Conservation (phyloP, 495 filamentous ascomycete species). For the Penicillium odoratum region DNA sequence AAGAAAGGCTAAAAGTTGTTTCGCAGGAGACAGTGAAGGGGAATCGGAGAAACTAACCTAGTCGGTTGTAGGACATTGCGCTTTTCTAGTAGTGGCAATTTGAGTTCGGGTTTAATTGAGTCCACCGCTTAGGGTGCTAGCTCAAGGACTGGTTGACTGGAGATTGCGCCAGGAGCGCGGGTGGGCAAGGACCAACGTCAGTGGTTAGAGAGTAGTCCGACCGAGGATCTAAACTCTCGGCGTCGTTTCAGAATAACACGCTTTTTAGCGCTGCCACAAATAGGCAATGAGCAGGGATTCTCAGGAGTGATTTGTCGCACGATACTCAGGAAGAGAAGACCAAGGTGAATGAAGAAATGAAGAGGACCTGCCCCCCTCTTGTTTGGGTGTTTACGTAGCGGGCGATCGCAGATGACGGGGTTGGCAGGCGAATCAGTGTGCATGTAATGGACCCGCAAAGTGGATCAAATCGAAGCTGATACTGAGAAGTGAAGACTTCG, state of each 20-base stretch:
- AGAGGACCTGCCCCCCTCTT: slow-evolving; percentile 11
- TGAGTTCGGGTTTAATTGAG: slow-evolving; percentile 24
- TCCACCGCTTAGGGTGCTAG: slow-evolving; percentile 24
- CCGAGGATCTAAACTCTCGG: slow-evolving; percentile 28
- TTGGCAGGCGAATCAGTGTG: slow-evolving; percentile 29
- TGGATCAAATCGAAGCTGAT: slow-evolving; percentile 1
- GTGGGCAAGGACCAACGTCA: slow-evolving; percentile 29
- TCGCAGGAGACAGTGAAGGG: slow-evolving; percentile 8
- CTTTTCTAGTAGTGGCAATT: slow-evolving; percentile 7
- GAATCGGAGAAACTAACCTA: slow-evolving; percentile 55
- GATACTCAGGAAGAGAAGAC: background rate
- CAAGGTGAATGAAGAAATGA: background rate
- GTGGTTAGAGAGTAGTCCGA: slow-evolving; percentile 17
- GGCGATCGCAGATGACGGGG: slow-evolving; percentile 25
- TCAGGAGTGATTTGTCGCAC: slow-evolving; percentile 6
- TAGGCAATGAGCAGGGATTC: background rate
- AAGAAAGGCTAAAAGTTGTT: slow-evolving; percentile 2
- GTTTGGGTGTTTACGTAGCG: slow-evolving; percentile 30
- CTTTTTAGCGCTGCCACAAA: background rate
- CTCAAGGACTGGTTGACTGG: slow-evolving; percentile 15
- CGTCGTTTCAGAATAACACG: slow-evolving; percentile 30
- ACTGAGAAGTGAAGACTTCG: background rate
- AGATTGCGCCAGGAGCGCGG: slow-evolving; percentile 39
- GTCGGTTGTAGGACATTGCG: slow-evolving; percentile 64
- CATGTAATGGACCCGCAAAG: slow-evolving; percentile 9